Base-by-base conservation (phyloP, 2,329 filamentous ascomycete genomes). In the Lachnellula hyalina region DNA sequence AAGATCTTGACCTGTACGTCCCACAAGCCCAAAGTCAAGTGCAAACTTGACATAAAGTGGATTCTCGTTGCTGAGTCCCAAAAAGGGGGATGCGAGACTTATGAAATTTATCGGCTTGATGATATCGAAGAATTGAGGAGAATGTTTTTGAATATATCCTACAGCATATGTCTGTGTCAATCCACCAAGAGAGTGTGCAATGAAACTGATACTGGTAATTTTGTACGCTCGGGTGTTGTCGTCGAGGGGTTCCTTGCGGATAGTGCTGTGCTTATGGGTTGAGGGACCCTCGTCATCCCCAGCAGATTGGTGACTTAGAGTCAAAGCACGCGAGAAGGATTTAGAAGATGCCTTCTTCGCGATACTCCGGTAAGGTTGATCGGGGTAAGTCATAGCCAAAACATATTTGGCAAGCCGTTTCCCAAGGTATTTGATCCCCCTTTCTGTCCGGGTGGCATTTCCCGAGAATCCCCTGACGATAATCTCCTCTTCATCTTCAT, bases 31-130 rank as follows among this genome's bases (percentile, higher is more conserved):
- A 73, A 97, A 96, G 69, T 99, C 94, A 3, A 99, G 77, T 0
- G 94, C 94, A 70, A 99, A 97, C 66, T 92, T 96, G 71, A 99
- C 89, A 69, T 99, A 99, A 54, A 97, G 79, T 0, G 94, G 94
- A 64, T 99, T 99, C 69, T 99, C 94, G 69, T 99, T 96, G 71
- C 93, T 97, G 38, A 97, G 75, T 0, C 93, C 93, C 1, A 97
- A 75, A 62, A 96, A 90, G 0, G 93, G 93, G 0, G 92, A 87
- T 15, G 93, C 92, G 62, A 97, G 75, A 28, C 88, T 80, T 61
- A 97, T 87, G 67, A 97, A 97, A 68, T 96, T 96, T 69, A 96
- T 77, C 0, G 93, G 93, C 60, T 84, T 82, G 64, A 96, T 96
- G 5, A 84, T 75, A 49, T 92, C 81, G 65, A 97, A 97, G 70